These are phyloP conservation scores for Sphagnurus paluster DNA, from an alignment of 1,284 basidiomycete species.

Conservation along the genomic window DNA sequence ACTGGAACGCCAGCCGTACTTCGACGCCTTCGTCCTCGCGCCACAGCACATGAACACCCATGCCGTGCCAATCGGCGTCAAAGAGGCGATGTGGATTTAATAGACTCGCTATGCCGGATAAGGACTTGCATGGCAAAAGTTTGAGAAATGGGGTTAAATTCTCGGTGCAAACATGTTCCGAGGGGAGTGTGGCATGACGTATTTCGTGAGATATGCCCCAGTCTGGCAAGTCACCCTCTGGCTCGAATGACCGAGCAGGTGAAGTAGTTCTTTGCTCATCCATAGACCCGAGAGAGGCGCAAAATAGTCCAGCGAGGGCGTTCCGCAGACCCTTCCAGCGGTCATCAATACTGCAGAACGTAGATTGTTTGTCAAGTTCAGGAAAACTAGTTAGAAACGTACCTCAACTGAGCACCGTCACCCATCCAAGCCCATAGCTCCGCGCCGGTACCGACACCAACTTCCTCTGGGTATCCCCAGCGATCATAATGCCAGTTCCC, in stretches of 20 bases:
- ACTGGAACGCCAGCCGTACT: conserved; percentile 77
- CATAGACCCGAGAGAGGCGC: conserved; percentile 83
- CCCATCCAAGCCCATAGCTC: conserved; percentile 91
- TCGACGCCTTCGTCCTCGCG: conserved; percentile 53
- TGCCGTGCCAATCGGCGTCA: conserved; percentile 85
- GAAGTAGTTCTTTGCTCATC: conserved; percentile 73
- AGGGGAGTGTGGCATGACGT: conserved; percentile 78
- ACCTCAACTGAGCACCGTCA: conserved; percentile 54
- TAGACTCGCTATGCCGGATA: conserved; percentile 85
- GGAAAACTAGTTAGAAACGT: conserved; percentile 25
- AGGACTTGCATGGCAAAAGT: conserved; percentile 89
- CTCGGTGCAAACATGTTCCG: conserved; percentile 91
- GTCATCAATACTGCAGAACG: conserved; percentile 55
- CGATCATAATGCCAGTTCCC: conserved; percentile 88
- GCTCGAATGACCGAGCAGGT: conserved; percentile 57
- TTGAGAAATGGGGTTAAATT: conserved; percentile 96
- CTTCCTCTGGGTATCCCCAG: conserved; percentile 83
- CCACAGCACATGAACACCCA: conserved; percentile 78
- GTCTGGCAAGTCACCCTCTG: conserved; percentile 55
- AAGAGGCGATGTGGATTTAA: conserved; percentile 88
- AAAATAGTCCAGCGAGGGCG: conserved; percentile 90
- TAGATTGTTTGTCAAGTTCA: conserved; percentile 5
- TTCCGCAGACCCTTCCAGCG: conserved; percentile 88
- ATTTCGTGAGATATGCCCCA: conserved; percentile 55
- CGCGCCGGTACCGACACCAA: conserved; percentile 80